These are phyloP conservation scores for Gautieria morchelliformis DNA, from an alignment of 768 basidiomycete genomes.

Conservation along the genomic window DNA sequence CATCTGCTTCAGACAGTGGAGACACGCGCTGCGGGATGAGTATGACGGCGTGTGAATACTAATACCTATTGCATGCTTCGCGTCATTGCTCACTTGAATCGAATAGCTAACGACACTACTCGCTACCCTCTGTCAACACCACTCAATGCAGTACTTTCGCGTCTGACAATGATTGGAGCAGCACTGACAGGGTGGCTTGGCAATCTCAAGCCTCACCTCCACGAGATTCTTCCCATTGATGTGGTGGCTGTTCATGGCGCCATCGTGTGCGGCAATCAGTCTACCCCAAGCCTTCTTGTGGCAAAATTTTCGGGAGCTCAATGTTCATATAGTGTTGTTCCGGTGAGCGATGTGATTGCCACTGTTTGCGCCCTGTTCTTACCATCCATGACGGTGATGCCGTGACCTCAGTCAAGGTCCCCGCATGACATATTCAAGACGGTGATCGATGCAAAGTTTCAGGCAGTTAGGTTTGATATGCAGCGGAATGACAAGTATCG, in stretches of 20 bases:
- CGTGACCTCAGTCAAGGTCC: constrained; percentile 55
- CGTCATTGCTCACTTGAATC: neutral
- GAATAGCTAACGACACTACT: neutral
- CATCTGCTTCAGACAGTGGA: neutral
- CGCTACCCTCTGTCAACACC: neutral
- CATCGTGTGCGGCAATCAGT: constrained; percentile 76
- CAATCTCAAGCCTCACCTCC: constrained; percentile 67
- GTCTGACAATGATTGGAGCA: neutral
- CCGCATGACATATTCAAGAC: constrained; percentile 79
- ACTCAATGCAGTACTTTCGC: neutral
- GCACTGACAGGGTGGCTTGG: constrained; percentile 6
- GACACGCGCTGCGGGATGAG: neutral
- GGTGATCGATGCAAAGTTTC: constrained; percentile 60
- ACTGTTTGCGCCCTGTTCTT: neutral
- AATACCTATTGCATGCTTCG: neutral
- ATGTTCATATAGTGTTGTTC: constrained; percentile 73
- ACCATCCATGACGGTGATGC: neutral
- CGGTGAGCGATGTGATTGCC: constrained; percentile 35
- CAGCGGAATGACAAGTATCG: constrained; percentile 40
- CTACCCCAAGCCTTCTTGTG: constrained; percentile 75
- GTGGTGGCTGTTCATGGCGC: constrained; percentile 71
- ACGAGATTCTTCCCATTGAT: constrained; percentile 80
- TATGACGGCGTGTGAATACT: neutral
- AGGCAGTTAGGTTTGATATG: constrained; percentile 27
- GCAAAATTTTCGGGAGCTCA: constrained; percentile 69